Conservation (phyloP, 352 stramenopile species). For the Globisporangium nagaii region DNA sequence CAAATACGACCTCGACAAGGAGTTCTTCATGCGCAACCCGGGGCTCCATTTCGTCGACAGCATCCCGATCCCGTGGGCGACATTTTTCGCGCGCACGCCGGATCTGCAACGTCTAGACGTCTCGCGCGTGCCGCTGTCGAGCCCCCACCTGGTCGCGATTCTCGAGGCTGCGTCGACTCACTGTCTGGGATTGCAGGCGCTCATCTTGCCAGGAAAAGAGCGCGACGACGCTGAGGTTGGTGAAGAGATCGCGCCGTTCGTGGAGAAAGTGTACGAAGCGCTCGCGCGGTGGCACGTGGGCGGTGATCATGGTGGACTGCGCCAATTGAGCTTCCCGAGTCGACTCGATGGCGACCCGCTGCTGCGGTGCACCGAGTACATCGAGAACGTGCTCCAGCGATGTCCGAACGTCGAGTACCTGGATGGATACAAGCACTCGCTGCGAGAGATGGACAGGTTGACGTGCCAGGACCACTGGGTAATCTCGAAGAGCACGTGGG, state of each 20-base stretch:
- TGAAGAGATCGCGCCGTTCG: constrained; percentile 13
- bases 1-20: constrained; percentile 12
- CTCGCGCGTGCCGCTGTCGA: constrained; percentile 21
- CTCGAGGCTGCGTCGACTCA: constrained; percentile 23
- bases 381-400: constrained; percentile 17
- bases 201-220: constrained; percentile 36
- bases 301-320: constrained; percentile 23
- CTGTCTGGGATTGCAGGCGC: constrained; percentile 25
- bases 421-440: constrained; percentile 48
- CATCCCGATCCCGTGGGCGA: constrained; percentile 26
- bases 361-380: constrained; percentile 15
- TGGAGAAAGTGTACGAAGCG: constrained; percentile 20
- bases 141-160: constrained; percentile 26
- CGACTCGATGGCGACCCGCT: constrained; percentile 10
- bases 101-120: constrained; percentile 39
- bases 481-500: constrained; percentile 21
- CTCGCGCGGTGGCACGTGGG: constrained; percentile 27
- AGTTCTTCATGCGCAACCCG: constrained; percentile 16
- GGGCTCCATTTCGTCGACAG: constrained; percentile 19
- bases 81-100: constrained; percentile 25
- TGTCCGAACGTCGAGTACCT: constrained; percentile 57
- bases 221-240: constrained; percentile 12
- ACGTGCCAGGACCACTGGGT: constrained; percentile 46
- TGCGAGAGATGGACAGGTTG: constrained; percentile 27
- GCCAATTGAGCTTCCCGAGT: constrained; percentile 22